Conservation (phyloP, 352 stramenopile genomes). For the Globisporangium orthogonon region DNA sequence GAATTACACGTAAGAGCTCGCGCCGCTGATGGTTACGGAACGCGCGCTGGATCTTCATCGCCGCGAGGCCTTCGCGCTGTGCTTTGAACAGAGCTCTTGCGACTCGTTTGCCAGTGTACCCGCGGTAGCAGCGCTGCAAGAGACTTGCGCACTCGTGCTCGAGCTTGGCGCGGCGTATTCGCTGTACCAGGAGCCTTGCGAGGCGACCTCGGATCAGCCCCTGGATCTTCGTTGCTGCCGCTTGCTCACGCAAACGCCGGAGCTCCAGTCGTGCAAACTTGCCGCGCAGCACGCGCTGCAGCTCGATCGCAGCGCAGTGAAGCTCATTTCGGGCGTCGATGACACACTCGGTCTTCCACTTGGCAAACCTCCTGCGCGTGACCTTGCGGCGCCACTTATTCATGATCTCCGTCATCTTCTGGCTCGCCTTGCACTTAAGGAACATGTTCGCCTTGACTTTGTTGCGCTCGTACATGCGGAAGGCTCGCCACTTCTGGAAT, state of each 20-base stretch:
- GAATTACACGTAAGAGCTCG: slow-evolving; percentile 50
- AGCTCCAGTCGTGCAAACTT: slow-evolving; percentile 29
- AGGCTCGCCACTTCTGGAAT: slow-evolving; percentile 64
- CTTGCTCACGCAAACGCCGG: slow-evolving; percentile 15
- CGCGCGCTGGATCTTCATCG: slow-evolving; percentile 53
- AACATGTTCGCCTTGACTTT: slow-evolving; percentile 75
- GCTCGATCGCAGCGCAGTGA: slow-evolving; percentile 55
- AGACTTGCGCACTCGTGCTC: slow-evolving; percentile 41
- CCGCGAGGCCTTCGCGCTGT: slow-evolving; percentile 50
- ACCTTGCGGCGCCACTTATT: slow-evolving; percentile 50
- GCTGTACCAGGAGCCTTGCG: slow-evolving; percentile 13
- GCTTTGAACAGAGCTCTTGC: slow-evolving; percentile 53
- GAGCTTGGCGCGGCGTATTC: slow-evolving; percentile 25
- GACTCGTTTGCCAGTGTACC: slow-evolving; percentile 69
- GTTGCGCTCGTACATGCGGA: slow-evolving; percentile 66
- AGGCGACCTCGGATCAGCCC: slow-evolving; percentile 43
- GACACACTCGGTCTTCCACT: slow-evolving; percentile 45
- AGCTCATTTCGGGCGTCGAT: slow-evolving; percentile 52
- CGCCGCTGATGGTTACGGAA: slow-evolving; percentile 61
- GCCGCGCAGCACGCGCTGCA: slow-evolving; percentile 59
- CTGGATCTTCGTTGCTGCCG: slow-evolving; percentile 41
- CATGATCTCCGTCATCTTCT: slow-evolving; percentile 69
- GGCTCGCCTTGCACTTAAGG: slow-evolving; percentile 76
- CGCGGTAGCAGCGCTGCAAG: slow-evolving; percentile 73
- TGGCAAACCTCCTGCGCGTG: slow-evolving; percentile 30